Base-by-base conservation (phyloP, 768 basidiomycete species). In the Naganishia onofrii region DNA sequence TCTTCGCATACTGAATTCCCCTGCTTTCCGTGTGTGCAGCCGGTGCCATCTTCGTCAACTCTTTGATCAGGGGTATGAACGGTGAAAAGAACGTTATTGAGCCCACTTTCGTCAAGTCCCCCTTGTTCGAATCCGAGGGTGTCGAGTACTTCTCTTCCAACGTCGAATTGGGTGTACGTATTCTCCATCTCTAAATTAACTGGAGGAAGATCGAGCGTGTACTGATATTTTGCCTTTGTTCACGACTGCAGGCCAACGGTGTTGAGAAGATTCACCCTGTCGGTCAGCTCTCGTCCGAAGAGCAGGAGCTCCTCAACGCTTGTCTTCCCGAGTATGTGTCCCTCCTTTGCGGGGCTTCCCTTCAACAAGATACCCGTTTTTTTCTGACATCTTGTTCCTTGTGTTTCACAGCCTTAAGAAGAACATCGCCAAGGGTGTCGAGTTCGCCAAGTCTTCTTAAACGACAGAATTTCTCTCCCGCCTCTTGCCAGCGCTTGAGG, bases 371-470 rank as follows among this genome's bases (percentile, higher is more conserved):
- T 12, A 36, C 36, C 7, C 34, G 3, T 10, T 63, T 17, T 19
- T 28, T 32, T 60, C 48, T 44, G 29, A 65, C 21, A 31, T 28
- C 34, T 28, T 36, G 21, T 63, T 29, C 38, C 42, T 66, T 44
- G 6, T 57, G 34, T 4, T 26, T 29, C 19, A 67, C 58, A 80
- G 79, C 73, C 87, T 99, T 77, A 90, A 91, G 87, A 93, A 91
- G 88, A 97, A 96, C 87, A 95, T 97, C 76, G 90, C 91, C 83
- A 97, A 93, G 88, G 93, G 93, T 83, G 77, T 78, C 69, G 73
- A 80, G 68, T 83, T 83, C 70, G 78, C 77, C 74, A 78, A 75
- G 68, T 60, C 68, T 60, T 46, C 68, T 58, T 69, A 48, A 56
- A 36, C 42, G 64, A 31, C 31, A n/a, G n/a, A n/a, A n/a, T 29